Evolutionary conservation across 108 stramenopile genomes (phyloP), one percentile per base, ranked within the genome.

Genomic region (Nitzschia inconspicua): DNA sequence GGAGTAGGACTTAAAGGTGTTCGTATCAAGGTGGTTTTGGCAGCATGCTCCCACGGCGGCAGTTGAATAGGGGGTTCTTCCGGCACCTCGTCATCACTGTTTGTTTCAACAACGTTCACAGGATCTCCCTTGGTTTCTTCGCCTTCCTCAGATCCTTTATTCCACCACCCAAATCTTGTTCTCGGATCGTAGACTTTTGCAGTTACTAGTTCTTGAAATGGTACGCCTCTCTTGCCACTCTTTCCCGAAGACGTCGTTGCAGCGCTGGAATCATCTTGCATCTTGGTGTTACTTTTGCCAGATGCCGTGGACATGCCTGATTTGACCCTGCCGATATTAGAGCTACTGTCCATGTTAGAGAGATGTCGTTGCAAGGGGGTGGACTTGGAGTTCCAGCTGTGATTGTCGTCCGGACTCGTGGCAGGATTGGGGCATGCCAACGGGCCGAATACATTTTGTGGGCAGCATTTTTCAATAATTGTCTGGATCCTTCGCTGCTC

Each of bases 401-500:
- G 83, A 60, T 78, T 84, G 58, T 94, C 93, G 47, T 94, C 85
- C 4, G 84, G 85, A 47, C 80, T 67, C 10, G 66, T 59, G 39
- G 87, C 76, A 23, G 85, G 83, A 63, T 82, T 85, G 4, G 93
- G 93, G 61, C 93, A 94, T 39, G 80, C 75, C 24, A 89, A 36
- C 14, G 77, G 50, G 3, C 83, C 81, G 76, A 94, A 89, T 6
- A 94, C 65, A 40, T 89, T 84, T 20, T 88, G 93, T 2, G 77
- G 70, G 27, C 83, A 76, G 37, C 76, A 60, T 22, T 83, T 74
- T 42, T 79, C 72, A 31, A 94, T 90, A n/a, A 87, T 77, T 20
- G 84, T 69, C 57, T 87, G 81, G 46, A 78, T 74, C 31, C 75
- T 44, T 26, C 79, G 61, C 34, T 72, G 68, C 47, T 88, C 87